Evolutionary conservation across 805 yeast genomes (phyloP).

Genomic region (Wickerhamiella australiensis): DNA sequence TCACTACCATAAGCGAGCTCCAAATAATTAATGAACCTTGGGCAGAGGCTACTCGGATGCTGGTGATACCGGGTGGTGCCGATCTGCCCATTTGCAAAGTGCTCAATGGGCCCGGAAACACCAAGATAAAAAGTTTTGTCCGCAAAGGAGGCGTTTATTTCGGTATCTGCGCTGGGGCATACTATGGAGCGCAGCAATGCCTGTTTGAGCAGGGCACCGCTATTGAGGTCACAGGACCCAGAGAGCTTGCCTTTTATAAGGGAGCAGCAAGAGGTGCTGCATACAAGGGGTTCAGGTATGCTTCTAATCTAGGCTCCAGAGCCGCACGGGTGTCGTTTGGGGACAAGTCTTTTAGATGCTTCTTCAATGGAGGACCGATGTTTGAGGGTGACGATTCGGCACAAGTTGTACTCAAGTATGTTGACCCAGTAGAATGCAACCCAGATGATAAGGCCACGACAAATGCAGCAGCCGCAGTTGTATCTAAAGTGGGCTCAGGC

Average conservation of each 20-base stretch:
- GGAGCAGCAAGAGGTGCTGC: conserved; percentile 79
- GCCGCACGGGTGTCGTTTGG: conserved; percentile 33
- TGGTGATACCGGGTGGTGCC: conserved; percentile 95
- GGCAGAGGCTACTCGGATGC: conserved; percentile 61
- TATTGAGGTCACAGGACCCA: conserved; percentile 72
- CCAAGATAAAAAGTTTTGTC: conserved; percentile 49
- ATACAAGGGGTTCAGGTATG: conserved; percentile 66
- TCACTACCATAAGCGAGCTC: conserved; percentile 50
- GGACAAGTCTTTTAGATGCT: conserved; percentile 25
- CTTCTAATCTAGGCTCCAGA: conserved; percentile 61
- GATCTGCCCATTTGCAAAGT: conserved; percentile 73
- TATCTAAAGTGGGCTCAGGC: conserved; percentile 61
- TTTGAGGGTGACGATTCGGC: conserved; percentile 56
- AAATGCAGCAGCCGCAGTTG: conserved; percentile 65
- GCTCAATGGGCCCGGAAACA: conserved; percentile 59
- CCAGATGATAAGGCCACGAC: too few species aligned
- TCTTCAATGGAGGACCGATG: conserved; percentile 84
- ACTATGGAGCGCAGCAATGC: conserved; percentile 59
- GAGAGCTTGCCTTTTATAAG: conserved; percentile 74
- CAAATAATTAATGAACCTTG: conserved; percentile 75
- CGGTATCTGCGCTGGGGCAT: conserved; percentile 95
- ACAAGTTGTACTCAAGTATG: conserved; percentile 61
- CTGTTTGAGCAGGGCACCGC: conserved; percentile 72
- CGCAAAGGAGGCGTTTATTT: conserved; percentile 67
- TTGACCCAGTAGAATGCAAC: conserved; percentile 41